These are phyloP conservation scores for Blastomyces parvus DNA, from an alignment of 2,329 filamentous ascomycete genomes.

Conservation along the genomic window DNA sequence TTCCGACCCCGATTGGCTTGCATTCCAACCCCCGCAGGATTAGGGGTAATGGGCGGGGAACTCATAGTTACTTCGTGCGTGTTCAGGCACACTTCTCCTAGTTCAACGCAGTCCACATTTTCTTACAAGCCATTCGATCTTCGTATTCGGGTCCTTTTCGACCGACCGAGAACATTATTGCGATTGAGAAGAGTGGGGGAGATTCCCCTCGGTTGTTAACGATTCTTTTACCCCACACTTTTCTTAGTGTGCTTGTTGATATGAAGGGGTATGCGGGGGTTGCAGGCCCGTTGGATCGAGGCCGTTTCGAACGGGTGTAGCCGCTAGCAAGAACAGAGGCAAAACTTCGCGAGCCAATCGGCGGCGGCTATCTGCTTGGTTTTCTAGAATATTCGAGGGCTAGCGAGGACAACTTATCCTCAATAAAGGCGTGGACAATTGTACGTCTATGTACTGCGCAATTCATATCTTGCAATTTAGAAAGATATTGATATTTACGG, in stretches of 20 bases:
- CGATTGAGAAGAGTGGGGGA: background rate
- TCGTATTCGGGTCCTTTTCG: background rate
- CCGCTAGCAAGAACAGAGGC: background rate
- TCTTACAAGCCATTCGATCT: background rate
- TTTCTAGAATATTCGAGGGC: background rate
- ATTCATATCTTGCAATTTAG: background rate
- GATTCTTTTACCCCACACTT: background rate
- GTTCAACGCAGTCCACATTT: background rate
- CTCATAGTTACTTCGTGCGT: background rate
- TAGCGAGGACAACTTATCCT: background rate
- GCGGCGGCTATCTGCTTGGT: background rate
- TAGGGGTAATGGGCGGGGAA: background rate
- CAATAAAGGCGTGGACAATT: background rate
- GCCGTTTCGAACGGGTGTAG: background rate
- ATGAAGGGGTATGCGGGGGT: background rate
- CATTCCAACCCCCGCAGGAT: slow-evolving; percentile 8
- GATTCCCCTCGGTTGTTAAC: background rate
- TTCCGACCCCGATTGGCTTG: slow-evolving; percentile 5
- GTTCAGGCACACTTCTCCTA: background rate
- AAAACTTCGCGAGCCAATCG: background rate
- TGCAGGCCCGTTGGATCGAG: background rate
- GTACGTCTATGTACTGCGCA: background rate
- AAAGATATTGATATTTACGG: background rate
- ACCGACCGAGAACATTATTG: background rate
- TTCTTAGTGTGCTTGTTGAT: no score